phyloP scores from a whole-genome alignment of 805 yeast genomes.

The Kodamaea kakaduensis region DNA sequence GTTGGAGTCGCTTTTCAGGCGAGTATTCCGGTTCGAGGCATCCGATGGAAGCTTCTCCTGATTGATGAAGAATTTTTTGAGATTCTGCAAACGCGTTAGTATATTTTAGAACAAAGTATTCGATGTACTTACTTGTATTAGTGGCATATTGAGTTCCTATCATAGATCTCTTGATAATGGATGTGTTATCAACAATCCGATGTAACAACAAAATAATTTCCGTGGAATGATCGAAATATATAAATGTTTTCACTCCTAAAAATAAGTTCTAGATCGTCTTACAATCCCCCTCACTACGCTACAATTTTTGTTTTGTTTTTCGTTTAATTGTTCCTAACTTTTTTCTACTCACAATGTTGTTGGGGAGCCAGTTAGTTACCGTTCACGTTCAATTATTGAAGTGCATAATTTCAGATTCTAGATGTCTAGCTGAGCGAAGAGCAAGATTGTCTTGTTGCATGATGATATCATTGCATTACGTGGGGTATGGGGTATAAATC shows the following conservation, averaged over 20 bases:
- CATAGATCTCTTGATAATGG: no score
- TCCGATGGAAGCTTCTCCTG: slow-evolving; percentile 1
- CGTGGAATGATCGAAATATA: slow-evolving; percentile 3
- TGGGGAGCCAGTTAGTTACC: slow-evolving; percentile 1
- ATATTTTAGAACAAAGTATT: not conserved
- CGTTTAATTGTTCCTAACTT: not conserved
- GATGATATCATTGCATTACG: no score
- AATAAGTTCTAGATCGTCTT: not conserved
- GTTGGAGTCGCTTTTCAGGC: no score
- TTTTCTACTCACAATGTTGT: not conserved
- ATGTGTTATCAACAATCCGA: no score
- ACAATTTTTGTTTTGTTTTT: not conserved
- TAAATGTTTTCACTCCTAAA: not conserved
- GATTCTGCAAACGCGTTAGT: slow-evolving; percentile 12
- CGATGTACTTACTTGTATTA: slow-evolving; percentile 13
- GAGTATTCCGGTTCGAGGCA: no score
- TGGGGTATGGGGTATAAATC: slow-evolving; percentile 1
- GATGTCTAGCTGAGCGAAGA: no score
- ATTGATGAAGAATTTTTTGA: slow-evolving; percentile 13
- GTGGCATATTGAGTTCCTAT: slow-evolving; percentile 8
- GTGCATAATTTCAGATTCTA: no score
- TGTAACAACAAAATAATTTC: no score
- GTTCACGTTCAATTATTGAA: no score
- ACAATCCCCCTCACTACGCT: slow-evolving; percentile 3
- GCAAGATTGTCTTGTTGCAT: no score